These are phyloP conservation scores for Alternaria sp. DNA, from an alignment of 2,329 filamentous ascomycete genomes.

Conservation along the genomic window DNA sequence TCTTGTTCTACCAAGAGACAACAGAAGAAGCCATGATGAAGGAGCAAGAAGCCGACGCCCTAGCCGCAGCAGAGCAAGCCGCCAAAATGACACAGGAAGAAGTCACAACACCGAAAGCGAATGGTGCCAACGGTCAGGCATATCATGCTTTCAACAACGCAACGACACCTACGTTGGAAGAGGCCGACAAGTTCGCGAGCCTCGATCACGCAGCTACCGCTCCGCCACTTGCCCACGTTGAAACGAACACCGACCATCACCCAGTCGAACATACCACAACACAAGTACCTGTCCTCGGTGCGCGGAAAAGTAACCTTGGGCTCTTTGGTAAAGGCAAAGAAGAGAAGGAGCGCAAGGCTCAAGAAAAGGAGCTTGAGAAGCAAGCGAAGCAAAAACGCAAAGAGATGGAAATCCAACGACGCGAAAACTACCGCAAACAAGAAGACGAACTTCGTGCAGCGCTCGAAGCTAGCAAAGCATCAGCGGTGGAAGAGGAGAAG, in stretches of 20 bases:
- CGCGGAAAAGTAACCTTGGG: constrained; percentile 44
- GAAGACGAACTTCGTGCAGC: constrained; percentile 71
- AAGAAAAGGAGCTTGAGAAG: constrained; percentile 63
- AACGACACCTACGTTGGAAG: constrained; percentile 54
- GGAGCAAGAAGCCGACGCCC: constrained; percentile 84
- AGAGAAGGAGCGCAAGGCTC: constrained; percentile 67
- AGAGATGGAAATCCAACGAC: constrained; percentile 61
- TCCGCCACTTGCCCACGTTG: constrained; percentile 54
- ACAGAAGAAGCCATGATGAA: constrained; percentile 72
- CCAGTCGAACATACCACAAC: constrained; percentile 47
- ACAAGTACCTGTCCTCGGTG: constrained; percentile 46
- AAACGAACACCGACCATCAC: constrained; percentile 39
- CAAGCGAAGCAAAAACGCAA: constrained; percentile 58
- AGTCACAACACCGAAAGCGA: constrained; percentile 62
- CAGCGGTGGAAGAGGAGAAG: constrained; percentile 61
- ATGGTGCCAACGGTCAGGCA: constrained; percentile 48
- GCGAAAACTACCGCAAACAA: constrained; percentile 65
- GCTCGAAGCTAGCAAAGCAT: constrained; percentile 72
- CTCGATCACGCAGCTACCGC: constrained; percentile 74
- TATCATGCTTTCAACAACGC: constrained; percentile 47
- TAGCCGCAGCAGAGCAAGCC: constrained; percentile 50
- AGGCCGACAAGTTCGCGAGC: constrained; percentile 61
- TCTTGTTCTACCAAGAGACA: constrained; percentile 97
- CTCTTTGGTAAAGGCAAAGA: constrained; percentile 70
- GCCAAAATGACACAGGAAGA: constrained; percentile 64